A percentile compares a stretch with the other conserved stretches of the same genome.
These are phyloP conservation scores for Prunus kanzakura DNA, from an alignment of 306 rosid genomes.

Conservation along the genomic window DNA sequence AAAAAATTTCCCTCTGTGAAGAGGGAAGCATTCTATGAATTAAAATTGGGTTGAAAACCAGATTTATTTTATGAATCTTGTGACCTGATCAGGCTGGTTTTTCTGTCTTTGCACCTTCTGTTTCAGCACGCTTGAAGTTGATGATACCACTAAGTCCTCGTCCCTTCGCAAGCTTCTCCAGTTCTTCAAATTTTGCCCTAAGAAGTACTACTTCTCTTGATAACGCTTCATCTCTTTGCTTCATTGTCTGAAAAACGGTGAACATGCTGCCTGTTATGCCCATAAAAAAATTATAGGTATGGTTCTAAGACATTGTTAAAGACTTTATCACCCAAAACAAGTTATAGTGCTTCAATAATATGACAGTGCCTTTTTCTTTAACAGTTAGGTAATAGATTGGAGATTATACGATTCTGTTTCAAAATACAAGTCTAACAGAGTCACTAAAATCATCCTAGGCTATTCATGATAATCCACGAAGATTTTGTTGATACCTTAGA, in stretches of 20 bases:
- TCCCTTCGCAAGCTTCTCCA: conserved; percentile 69
- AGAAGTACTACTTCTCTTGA: conserved; percentile 58
- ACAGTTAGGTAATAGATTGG: background rate
- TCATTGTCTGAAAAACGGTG: conserved; percentile 52
- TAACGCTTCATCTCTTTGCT: conserved; percentile 57
- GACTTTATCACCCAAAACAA: background rate
- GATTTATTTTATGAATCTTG: conserved; percentile 16
- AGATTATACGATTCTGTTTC: conserved; percentile 8
- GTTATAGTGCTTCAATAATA: background rate
- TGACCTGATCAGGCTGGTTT: conserved; percentile 56
- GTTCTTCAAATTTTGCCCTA: conserved; percentile 57
- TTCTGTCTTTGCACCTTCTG: conserved; percentile 41
- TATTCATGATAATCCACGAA: background rate
- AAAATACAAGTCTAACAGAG: background rate
- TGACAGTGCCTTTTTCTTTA: background rate
- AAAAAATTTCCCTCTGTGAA: background rate
- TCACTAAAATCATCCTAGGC: background rate
- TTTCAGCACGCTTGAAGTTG: conserved; percentile 38
- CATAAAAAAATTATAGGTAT: conserved; percentile 4
- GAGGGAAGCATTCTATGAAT: conserved; percentile 21
- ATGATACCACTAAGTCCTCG: conserved; percentile 69
- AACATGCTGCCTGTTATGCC: conserved; percentile 9
- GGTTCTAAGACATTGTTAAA: conserved; percentile 1
- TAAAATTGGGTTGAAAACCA: conserved; percentile 14
- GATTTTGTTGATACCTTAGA: background rate